Base-by-base conservation (phyloP, 352 stramenopile species). In the Globisporangium carolinianum region DNA sequence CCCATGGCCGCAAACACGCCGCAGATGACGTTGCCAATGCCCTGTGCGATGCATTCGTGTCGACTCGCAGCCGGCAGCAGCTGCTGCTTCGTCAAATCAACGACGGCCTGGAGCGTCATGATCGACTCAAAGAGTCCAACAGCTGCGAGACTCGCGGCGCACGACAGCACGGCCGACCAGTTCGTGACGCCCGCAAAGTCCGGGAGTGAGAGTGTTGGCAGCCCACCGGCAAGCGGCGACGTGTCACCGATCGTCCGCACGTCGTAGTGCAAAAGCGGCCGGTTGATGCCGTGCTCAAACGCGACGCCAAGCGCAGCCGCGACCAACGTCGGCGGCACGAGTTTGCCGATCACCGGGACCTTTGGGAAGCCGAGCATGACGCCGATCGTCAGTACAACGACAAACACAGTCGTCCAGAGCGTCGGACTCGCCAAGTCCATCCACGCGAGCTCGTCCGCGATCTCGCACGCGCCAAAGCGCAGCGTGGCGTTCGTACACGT, bases 91-190 rank as follows among this genome's bases (percentile, higher is more conserved):
- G 88, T 91, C 36, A 96, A 72, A 65, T 96, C 87, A n/a, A 96
- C 87, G 6, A 98, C 68, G 2, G 96, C 76, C 62, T 98, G 89
- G 57, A 98, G 69, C 15, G 94, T 98, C 74, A 98, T 87, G 38
- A 98, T 79, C 51, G 79, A 96, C 69, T 98, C 94, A 50, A 98
- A 96, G 6, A 95, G 79, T 14, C 92, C 94, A 32, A 98, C 87
- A 6, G 86, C 81, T 17, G 90, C 91, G 60, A 98, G 86, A 65
- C 84, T 97, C 36, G 89, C 79, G 10, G 92, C 92, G 41, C 86
- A 96, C 4, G 87, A 93, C 38, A 97, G 43, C 35, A 96, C 84
- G 8, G 77, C 79, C 5, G 69, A 62, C 81, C 81, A 91, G 68
- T 91, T 59, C 18, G 75, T 61, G 10, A 87, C 69, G 9, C 69